Base-by-base conservation (phyloP, 164 flowering plant species). In the Umbilicus rupestris region DNA sequence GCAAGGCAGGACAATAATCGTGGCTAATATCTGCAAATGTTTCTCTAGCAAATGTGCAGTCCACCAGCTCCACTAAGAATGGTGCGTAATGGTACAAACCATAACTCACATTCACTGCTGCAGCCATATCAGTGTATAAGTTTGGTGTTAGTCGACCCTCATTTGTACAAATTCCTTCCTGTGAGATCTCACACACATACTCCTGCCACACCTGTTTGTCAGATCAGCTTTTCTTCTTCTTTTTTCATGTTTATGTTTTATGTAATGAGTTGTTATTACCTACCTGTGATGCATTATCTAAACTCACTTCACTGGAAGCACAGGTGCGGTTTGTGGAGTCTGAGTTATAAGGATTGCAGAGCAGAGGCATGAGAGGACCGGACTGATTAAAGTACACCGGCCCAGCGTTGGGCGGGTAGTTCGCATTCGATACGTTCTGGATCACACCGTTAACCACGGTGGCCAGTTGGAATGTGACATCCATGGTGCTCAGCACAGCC, bases 21-120 rank as follows among this genome's bases (percentile, higher is more conserved):
- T 24, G 29, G 16, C 71, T 65, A 49, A 93, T 79, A 8, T 66
- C 71, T 0, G 74, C 37, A 74, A 93, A 88, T 5, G 97, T 79
- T 11, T 83, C 64, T n/a, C 94, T 80, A 47, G 79, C 90, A 75
- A 93, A 93, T 20, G 79, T 80, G 79, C 97, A 93, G 68, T 90
- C 96, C 73, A 75, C 69, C 24, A 90, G 80, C 26, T 66, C 37
- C 17, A 84, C 84, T 39, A 90, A 76, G 77, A 84, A 90, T 9
- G 97, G 95, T 63, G 81, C 77, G 39, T 88, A 88, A 29, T 46
- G 80, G 66, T 82, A 74, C 63, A 92, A 65, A 7, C 87, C 96
- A 66, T 73, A 88, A 79, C 90, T 87, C 66, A 90, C 80, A 72
- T 85, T 88, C 15, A 77, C 83, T 1, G 85, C 87, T 44, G 87